Base-by-base conservation (phyloP, 2,329 filamentous ascomycete genomes). In the Incumbomyces delicatus region DNA sequence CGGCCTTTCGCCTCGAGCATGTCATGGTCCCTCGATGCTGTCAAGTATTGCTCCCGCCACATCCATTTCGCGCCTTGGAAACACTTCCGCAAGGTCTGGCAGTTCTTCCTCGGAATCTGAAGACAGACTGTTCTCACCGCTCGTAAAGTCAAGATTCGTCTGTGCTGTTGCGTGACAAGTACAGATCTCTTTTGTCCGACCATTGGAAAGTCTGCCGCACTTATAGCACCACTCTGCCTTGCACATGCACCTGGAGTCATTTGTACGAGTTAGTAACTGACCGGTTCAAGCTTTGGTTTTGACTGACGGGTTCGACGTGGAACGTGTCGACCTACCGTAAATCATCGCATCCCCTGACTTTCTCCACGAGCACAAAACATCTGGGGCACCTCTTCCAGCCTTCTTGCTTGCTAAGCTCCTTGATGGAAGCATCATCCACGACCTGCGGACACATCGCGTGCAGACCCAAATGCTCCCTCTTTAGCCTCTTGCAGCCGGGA, bases 361-460 rank as follows among this genome's bases (percentile, higher is more conserved):
- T 51, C 39, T 55, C 53, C 20, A 52, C 47, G 49, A 52, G 47
- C 32, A 32, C 47, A 38, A 39, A 44, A 45, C 53, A 55, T 13
- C 43, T 48, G 12, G 51, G 53, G 39, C 53, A 55, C 43, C 51
- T 49, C 41, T 47, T 48, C 53, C 53, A 55, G 31, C 47, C 47
- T 30, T 53, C 42, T 14, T 46, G 37, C n/a, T 27, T 31, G 16
- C 41, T 39, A 12, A 55, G 20, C 6, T 33, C 37, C 14, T 34
- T 27, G 22, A 46, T 8, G 11, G 14, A 36, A 17, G 22, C 22
- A 22, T 46, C 44, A 6, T 41, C 36, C 10, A 41, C n/a, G 6
- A 27, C 22, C 20, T n/a, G 27, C 11, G 44, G 44, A 41, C 44
- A 41, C n/a, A 46, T 46, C 4, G 20, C 29, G 36, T 31, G 36